These are phyloP conservation scores for Suillus cothurnatus DNA, from an alignment of 768 basidiomycete species.

Conservation along the genomic window DNA sequence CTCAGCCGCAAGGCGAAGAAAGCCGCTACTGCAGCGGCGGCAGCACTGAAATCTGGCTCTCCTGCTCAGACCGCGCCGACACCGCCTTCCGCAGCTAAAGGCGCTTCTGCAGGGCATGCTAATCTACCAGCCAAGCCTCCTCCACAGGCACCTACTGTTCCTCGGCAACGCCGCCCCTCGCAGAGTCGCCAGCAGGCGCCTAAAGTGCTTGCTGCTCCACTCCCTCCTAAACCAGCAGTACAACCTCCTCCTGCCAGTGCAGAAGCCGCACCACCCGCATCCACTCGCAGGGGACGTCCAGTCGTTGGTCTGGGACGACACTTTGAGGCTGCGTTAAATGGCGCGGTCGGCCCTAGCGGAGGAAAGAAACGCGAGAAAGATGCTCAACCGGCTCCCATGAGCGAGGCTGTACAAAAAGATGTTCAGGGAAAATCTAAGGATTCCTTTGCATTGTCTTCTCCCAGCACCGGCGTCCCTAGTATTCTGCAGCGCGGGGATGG, in stretches of 20 bases:
- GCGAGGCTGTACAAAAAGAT: neutral
- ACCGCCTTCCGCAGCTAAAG: conserved; percentile 5
- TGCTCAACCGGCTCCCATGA: conserved; percentile 15
- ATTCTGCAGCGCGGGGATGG: conserved; percentile 31
- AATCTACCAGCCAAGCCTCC: conserved; percentile 19
- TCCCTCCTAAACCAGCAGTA: conserved; percentile 1
- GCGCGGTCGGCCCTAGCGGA: conserved; percentile 41
- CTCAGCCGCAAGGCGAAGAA: conserved; percentile 40
- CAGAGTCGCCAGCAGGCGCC: conserved; percentile 18
- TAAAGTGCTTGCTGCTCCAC: conserved; percentile 15
- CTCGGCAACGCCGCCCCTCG: conserved; percentile 20
- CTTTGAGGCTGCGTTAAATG: conserved; percentile 72
- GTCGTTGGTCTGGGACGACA: conserved; percentile 66
- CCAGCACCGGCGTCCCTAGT: conserved; percentile 14
- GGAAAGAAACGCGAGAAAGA: conserved; percentile 40
- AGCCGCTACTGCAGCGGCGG: conserved; percentile 29
- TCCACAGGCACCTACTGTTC: conserved; percentile 5
- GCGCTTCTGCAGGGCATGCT: conserved; percentile 1
- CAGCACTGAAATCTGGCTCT: conserved; percentile 25
- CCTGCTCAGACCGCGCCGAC: conserved; percentile 12
- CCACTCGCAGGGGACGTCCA: conserved; percentile 51
- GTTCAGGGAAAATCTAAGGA: conserved; percentile 13
- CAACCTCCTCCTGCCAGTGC: neutral
- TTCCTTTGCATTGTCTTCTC: neutral
- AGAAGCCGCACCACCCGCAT: conserved; percentile 20